A percentile compares a stretch with the other conserved stretches of the same genome.
Evolutionary conservation across 768 basidiomycete species (phyloP).

Genomic region (Lepiota venenata): DNA sequence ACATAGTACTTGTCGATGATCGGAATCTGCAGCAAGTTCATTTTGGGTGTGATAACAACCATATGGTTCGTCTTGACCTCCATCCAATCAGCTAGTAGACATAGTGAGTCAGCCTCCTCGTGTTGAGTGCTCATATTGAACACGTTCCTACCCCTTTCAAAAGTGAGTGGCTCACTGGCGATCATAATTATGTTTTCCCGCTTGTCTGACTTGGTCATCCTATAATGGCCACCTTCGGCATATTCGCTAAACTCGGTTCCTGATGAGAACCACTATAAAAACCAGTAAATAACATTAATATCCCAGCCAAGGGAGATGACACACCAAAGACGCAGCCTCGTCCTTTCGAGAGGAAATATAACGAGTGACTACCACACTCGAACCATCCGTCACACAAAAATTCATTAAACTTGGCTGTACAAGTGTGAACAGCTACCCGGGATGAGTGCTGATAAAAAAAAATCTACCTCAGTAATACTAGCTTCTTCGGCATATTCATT

Average conservation of each 20-base stretch:
- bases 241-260: slow-evolving; percentile 94
- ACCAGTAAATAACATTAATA: slow-evolving; percentile 1
- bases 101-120: neutral
- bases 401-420: slow-evolving; percentile 85
- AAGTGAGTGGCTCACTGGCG: slow-evolving; percentile 92
- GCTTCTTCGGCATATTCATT: slow-evolving; percentile 74
- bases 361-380: slow-evolving; percentile 89
- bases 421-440: neutral
- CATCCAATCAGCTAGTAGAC: slow-evolving; percentile 87
- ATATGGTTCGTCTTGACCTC: slow-evolving; percentile 96
- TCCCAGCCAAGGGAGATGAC: slow-evolving; percentile 14
- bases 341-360: slow-evolving; percentile 92
- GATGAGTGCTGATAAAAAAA: slow-evolving; percentile 1
- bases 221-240: slow-evolving; percentile 84
- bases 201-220: slow-evolving; percentile 95
- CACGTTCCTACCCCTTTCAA: slow-evolving; percentile 70
- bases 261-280: slow-evolving; percentile 83
- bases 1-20: slow-evolving; percentile 93
- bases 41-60: slow-evolving; percentile 93
- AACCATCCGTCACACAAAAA: slow-evolving; percentile 95
- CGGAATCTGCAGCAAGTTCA: slow-evolving; percentile 93
- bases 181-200: slow-evolving; percentile 96
- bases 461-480: slow-evolving; percentile 63
- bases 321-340: slow-evolving; percentile 87
- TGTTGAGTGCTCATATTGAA: neutral